phyloP scores from a whole-genome alignment of 768 basidiomycete species.

The Mycena alexandri region DNA sequence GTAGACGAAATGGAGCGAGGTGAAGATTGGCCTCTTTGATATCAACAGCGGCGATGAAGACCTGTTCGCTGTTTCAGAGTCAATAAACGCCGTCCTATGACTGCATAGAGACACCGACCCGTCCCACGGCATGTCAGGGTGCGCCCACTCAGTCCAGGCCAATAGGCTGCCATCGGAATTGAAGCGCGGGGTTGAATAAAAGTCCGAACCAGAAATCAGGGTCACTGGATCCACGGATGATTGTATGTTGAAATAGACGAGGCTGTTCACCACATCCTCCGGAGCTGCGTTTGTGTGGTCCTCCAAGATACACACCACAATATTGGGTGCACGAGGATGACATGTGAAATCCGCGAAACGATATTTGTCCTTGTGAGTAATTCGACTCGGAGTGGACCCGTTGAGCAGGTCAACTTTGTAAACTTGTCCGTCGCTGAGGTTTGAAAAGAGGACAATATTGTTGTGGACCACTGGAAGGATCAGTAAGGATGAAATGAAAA shows the following conservation, averaged over 20 bases:
- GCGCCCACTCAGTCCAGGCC: constrained; percentile 21
- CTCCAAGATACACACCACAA: constrained; percentile 65
- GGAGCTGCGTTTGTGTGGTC: constrained; percentile 64
- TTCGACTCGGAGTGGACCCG: constrained; percentile 17
- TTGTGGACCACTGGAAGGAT: constrained; percentile 47
- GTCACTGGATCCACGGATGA: neutral
- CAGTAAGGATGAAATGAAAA: neutral
- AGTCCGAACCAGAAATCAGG: constrained; percentile 23
- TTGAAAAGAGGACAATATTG: constrained; percentile 62
- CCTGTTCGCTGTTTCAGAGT: constrained; percentile 7
- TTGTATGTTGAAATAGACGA: constrained; percentile 52
- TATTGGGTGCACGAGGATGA: constrained; percentile 55
- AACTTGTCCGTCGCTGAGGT: constrained; percentile 56
- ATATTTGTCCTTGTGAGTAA: constrained; percentile 47
- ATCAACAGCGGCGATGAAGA: constrained; percentile 23
- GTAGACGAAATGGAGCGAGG: neutral
- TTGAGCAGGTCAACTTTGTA: constrained; percentile 49
- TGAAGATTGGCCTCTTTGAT: neutral
- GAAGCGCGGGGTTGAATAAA: constrained; percentile 19
- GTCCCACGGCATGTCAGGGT: constrained; percentile 33
- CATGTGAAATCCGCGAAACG: constrained; percentile 66
- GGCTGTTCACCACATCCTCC: constrained; percentile 55
- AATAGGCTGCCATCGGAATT: constrained; percentile 21
- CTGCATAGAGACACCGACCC: constrained; percentile 6
- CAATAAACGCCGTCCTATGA: neutral